A percentile compares a stretch with the other conserved stretches of the same genome.
Evolutionary conservation across 768 basidiomycete species (phyloP).

Genomic region (Termitomyces sp.): DNA sequence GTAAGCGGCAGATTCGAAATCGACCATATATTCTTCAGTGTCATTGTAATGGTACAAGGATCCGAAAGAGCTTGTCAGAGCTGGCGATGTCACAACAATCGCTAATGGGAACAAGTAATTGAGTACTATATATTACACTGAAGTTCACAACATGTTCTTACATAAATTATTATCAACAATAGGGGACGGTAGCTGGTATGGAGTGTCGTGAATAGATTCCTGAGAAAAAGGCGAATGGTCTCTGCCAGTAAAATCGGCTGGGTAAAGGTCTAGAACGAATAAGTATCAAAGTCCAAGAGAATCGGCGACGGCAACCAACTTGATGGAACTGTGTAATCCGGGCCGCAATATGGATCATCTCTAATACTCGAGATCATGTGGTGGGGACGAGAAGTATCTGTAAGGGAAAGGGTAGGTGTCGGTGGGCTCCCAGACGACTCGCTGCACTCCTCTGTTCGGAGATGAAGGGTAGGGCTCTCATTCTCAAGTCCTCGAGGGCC

Average conservation of each 20-base stretch:
- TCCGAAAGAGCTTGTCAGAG: constrained; percentile 23
- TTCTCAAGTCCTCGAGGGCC: constrained; percentile 53
- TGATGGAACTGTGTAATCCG: constrained; percentile 8
- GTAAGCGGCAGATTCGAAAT: neutral
- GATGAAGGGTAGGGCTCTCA: constrained; percentile 49
- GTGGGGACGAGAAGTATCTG: constrained; percentile 15
- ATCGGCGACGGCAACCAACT: constrained; percentile 23
- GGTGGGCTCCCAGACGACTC: constrained; percentile 30
- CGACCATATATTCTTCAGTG: neutral
- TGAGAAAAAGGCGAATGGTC: constrained; percentile 18
- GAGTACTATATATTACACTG: constrained; percentile 62
- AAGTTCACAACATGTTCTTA: constrained; percentile 69
- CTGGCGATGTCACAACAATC: constrained; percentile 15
- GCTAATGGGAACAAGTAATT: constrained; percentile 28
- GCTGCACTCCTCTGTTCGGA: constrained; percentile 37
- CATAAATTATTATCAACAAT: constrained; percentile 47
- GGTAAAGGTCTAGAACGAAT: constrained; percentile 11
- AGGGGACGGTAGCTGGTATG: constrained; percentile 13
- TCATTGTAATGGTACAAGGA: constrained; percentile 11
- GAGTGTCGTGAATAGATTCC: constrained; percentile 14
- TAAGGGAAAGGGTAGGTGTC: constrained; percentile 20
- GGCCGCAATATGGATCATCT: constrained; percentile 11
- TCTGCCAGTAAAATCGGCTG: constrained; percentile 6
- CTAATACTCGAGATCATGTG: constrained; percentile 19
- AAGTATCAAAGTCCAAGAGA: constrained; percentile 10